Evolutionary conservation across 306 rosid genomes (phyloP), one percentile per base, ranked within the genome.

Genomic region (Biancaea sappan): DNA sequence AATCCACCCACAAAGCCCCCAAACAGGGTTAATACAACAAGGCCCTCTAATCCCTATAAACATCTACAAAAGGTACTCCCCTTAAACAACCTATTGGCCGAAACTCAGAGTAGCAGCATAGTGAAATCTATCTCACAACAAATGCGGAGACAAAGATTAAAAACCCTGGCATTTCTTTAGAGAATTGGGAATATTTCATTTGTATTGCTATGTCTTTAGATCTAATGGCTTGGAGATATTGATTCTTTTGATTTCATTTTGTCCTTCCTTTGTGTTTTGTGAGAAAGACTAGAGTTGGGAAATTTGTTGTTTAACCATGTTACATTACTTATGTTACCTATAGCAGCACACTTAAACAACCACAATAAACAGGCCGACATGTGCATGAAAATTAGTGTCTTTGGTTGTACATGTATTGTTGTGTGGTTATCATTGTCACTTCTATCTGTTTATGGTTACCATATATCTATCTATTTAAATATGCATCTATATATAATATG

Each of bases 151-250:
- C n/a, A n/a, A n/a, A n/a, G n/a, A n/a, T n/a, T n/a, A n/a, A n/a
- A n/a, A n/a, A n/a, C n/a, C n/a, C n/a, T n/a, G n/a, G n/a, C n/a
- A n/a, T n/a, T n/a, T n/a, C n/a, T n/a, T n/a, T n/a, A n/a, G n/a
- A n/a, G n/a, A n/a, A n/a, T n/a, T n/a, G n/a, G n/a, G n/a, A n/a
- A n/a, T n/a, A n/a, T n/a, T n/a, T 72, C 28, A 66, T 58, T 72
- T 31, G 57, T 34, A 41, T 52, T 6, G 31, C 58, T 69, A 21
- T 38, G 66, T 70, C 8, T 47, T 8, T 53, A 18, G 41, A 71
- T 64, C 64, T 37, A 70, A 54, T 71, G 70, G 46, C 40, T 16
- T 60, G 41, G 16, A 43, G 50, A 38, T 31, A 32, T 80, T 43
- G 37, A 1, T 46, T 34, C 3, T 31, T 32, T n/a, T 68, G 9